Evolutionary conservation across 805 yeast genomes (phyloP).

Genomic region (Torulaspora gathmanii): DNA sequence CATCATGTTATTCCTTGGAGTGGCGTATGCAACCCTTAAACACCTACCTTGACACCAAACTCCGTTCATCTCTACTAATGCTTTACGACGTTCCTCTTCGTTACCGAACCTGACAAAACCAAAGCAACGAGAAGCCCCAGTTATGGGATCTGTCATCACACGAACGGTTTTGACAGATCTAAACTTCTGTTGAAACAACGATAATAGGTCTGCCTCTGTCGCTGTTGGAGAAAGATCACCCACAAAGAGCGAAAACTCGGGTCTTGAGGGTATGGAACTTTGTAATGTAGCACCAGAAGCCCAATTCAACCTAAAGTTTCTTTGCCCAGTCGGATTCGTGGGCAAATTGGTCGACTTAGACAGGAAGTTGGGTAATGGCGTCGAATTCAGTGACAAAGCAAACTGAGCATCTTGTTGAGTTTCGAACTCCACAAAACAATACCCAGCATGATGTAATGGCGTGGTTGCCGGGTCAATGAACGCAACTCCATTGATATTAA

Average conservation of each 20-base stretch:
- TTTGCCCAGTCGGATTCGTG: conserved; percentile 41
- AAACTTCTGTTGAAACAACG: conserved; percentile 64
- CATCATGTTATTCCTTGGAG: conserved; percentile 52
- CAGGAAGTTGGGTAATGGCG: conserved; percentile 50
- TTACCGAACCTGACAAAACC: conserved; percentile 75
- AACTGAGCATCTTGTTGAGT: conserved; percentile 63
- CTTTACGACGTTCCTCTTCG: conserved; percentile 63
- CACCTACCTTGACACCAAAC: conserved; percentile 76
- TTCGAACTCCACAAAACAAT: conserved; percentile 74
- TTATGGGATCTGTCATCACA: conserved; percentile 80
- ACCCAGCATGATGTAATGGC: conserved; percentile 50
- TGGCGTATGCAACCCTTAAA: conserved; percentile 71
- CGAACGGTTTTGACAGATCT: conserved; percentile 70
- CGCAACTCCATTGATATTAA: conserved; percentile 31
- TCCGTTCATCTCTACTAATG: conserved; percentile 71
- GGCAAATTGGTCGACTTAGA: conserved; percentile 20
- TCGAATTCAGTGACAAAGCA: conserved; percentile 63
- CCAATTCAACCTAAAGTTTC: conserved; percentile 74
- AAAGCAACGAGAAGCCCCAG: conserved; percentile 72
- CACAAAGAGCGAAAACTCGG: conserved; percentile 75
- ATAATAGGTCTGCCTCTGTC: conserved; percentile 72
- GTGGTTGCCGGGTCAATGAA: conserved; percentile 34
- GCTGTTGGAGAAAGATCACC: conserved; percentile 76
- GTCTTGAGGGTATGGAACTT: conserved; percentile 66
- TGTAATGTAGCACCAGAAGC: conserved; percentile 75